Evolutionary conservation across 1,284 basidiomycete genomes (phyloP).

Genomic region (Blastosporella zonata): DNA sequence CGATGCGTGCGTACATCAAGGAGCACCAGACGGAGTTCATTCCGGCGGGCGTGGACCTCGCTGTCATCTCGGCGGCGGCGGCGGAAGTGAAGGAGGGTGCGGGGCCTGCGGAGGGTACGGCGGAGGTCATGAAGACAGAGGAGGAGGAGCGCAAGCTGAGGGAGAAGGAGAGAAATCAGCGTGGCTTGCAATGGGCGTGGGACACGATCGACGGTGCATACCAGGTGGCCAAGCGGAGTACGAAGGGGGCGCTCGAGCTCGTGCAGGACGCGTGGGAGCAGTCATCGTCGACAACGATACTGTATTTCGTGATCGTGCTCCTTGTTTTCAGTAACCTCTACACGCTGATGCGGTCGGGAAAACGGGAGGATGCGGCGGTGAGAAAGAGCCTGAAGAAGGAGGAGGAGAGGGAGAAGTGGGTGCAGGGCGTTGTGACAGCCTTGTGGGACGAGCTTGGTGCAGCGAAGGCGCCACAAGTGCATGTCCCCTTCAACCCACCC

Average conservation of each 20-base stretch:
- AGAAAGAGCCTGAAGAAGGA: conserved; percentile 53
- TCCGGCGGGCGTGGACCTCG: conserved; percentile 71
- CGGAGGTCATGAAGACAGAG: conserved; percentile 14
- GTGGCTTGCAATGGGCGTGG: conserved; percentile 80
- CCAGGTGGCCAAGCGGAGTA: conserved; percentile 66
- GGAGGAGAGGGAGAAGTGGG: conserved; percentile 71
- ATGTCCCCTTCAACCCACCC: neutral
- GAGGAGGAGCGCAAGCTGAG: conserved; percentile 45
- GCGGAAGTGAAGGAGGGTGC: conserved; percentile 12
- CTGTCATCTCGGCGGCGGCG: conserved; percentile 30
- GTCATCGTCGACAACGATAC: conserved; percentile 62
- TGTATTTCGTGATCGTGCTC: conserved; percentile 68
- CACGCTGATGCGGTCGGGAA: conserved; percentile 60
- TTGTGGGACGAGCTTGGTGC: conserved; percentile 68
- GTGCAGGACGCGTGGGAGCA: conserved; percentile 74
- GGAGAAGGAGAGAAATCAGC: conserved; percentile 64
- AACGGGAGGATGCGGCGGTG: conserved; percentile 50
- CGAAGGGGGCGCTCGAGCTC: conserved; percentile 68
- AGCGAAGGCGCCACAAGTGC: conserved; percentile 31
- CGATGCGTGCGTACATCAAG: conserved; percentile 86
- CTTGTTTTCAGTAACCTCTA: conserved; percentile 77
- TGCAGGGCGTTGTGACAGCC: conserved; percentile 64
- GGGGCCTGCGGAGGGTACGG: neutral
- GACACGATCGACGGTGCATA: conserved; percentile 77
- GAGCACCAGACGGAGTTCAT: conserved; percentile 89